Conservation (phyloP, 2,329 filamentous ascomycete species). For the Claviceps sp. region DNA sequence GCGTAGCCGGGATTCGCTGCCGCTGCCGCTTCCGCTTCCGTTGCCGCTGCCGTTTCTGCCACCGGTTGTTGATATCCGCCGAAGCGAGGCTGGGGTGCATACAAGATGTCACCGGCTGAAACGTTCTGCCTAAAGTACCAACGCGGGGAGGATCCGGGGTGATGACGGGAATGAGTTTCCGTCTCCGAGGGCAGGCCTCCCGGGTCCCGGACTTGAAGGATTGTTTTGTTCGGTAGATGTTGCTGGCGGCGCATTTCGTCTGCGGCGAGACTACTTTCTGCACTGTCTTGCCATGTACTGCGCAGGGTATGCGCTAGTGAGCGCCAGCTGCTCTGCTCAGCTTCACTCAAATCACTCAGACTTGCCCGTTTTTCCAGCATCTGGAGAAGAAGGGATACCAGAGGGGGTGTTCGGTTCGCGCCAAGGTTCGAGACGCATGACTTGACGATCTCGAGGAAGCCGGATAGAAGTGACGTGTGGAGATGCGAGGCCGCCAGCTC, state of each 20-base stretch:
- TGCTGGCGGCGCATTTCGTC: background rate
- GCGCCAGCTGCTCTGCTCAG: constrained; percentile 21
- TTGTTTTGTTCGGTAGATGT: too few relatives aligned
- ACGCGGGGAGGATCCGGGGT: too few relatives aligned
- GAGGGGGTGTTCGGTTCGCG: constrained; percentile 19
- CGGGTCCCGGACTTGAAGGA: too few relatives aligned
- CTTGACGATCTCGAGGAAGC: constrained; percentile 23
- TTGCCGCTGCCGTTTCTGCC: background rate
- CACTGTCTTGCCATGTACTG: constrained; percentile 3
- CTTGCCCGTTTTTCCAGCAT: constrained; percentile 20
- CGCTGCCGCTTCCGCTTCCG: background rate
- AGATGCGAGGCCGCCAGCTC: constrained; percentile 18
- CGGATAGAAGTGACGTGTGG: constrained; percentile 23
- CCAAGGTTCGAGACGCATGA: constrained; percentile 21
- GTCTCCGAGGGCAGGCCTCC: too few relatives aligned
- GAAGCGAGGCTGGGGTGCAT: too few relatives aligned
- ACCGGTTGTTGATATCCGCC: background rate
- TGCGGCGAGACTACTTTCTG: background rate
- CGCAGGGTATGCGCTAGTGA: constrained; percentile 14
- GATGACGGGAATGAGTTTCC: too few relatives aligned
- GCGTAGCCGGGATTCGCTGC: background rate
- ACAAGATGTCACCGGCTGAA: too few relatives aligned
- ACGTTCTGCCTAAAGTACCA: too few relatives aligned
- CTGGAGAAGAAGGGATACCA: constrained; percentile 19
- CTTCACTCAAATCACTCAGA: constrained; percentile 16